Conservation (phyloP, 495 filamentous ascomycete species). For the Aspergillus nanangensis region DNA sequence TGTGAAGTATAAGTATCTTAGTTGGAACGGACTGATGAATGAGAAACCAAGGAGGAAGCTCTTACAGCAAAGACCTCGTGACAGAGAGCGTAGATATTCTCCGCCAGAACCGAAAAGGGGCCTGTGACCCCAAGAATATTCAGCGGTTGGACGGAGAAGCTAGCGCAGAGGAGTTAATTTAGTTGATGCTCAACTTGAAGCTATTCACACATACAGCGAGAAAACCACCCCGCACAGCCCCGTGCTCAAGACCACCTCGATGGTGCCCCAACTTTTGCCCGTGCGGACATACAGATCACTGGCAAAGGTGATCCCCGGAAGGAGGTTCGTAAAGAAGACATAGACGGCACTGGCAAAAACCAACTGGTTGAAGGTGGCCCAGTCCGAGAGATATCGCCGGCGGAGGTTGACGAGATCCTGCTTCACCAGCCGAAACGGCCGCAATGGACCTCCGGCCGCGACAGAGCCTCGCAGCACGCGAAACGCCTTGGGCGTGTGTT, state of each 20-base stretch:
- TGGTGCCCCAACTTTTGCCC: constrained; percentile 62
- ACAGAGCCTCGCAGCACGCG: constrained; percentile 32
- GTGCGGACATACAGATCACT: constrained; percentile 66
- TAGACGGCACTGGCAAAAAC: constrained; percentile 68
- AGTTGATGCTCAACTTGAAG: not conserved
- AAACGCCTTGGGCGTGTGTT: constrained; percentile 35
- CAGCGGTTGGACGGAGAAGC: constrained; percentile 64
- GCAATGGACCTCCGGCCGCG: constrained; percentile 36
- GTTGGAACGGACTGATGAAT: not conserved
- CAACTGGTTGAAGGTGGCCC: constrained; percentile 66
- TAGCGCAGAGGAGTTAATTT: constrained; percentile 17
- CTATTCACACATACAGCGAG: constrained; percentile 45
- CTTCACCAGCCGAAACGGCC: constrained; percentile 58
- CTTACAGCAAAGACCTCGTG: constrained; percentile 50
- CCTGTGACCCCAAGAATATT: constrained; percentile 71
- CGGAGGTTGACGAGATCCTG: constrained; percentile 55
- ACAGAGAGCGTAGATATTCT: constrained; percentile 64
- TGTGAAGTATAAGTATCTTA: too few species aligned
- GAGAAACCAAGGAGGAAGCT: not conserved
- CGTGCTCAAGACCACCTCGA: constrained; percentile 70
- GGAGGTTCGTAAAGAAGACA: constrained; percentile 71
- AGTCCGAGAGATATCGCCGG: constrained; percentile 58
- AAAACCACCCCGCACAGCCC: constrained; percentile 66
- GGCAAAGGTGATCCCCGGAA: constrained; percentile 71
- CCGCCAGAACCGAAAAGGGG: constrained; percentile 68